Conservation (phyloP, 2,329 filamentous ascomycete species). For the Beauveria varroae region DNA sequence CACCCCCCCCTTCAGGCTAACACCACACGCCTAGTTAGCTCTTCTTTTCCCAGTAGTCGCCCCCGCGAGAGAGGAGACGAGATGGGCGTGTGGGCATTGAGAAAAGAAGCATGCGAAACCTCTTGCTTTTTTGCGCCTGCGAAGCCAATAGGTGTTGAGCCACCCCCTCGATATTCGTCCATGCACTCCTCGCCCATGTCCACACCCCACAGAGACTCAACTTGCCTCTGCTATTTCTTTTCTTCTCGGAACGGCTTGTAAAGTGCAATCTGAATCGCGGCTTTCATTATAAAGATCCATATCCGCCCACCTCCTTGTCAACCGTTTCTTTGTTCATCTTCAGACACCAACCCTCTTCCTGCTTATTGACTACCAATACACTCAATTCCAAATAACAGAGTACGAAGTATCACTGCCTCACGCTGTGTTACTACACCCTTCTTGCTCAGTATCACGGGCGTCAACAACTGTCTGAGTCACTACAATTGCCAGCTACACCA, state of each 20-base stretch:
- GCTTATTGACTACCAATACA: neutral
- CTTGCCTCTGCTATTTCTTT: slow-evolving; percentile 1
- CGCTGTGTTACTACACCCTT: neutral
- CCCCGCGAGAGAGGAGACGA: slow-evolving; percentile 6
- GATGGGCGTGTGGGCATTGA: slow-evolving; percentile 6
- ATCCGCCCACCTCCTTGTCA: neutral
- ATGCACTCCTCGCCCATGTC: neutral
- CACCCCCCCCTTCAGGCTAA: neutral
- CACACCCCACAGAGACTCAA: neutral
- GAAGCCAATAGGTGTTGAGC: slow-evolving; percentile 3
- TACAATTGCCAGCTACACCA: neutral
- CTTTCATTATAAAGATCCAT: slow-evolving; percentile 9
- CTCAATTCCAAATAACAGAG: neutral
- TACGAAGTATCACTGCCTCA: neutral
- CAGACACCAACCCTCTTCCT: neutral
- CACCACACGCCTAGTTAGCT: neutral
- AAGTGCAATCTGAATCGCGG: slow-evolving; percentile 6
- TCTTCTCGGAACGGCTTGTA: neutral
- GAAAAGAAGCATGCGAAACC: slow-evolving; percentile 6
- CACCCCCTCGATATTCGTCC: neutral
- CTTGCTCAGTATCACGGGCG: neutral
- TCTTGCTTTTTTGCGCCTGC: slow-evolving; percentile 7
- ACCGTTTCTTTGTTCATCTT: neutral
- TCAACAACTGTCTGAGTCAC: neutral
- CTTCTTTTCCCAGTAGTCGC: slow-evolving; percentile 5